Conservation (phyloP, 495 filamentous ascomycete species). For the Aspergillus haitiensis region DNA sequence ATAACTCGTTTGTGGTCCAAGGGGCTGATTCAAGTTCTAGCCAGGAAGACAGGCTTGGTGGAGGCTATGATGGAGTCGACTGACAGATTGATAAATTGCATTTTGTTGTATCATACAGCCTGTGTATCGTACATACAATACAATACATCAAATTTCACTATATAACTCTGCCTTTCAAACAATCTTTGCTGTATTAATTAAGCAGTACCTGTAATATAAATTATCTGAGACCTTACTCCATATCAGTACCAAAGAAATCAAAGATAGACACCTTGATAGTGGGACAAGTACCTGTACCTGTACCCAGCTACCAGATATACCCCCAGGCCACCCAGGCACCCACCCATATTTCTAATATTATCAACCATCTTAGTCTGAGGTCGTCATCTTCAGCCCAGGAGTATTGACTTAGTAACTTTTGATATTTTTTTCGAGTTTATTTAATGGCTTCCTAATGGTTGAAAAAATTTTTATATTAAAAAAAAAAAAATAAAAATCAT, state of each 20-base stretch:
- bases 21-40: constrained; percentile 29
- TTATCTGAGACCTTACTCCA: neutral
- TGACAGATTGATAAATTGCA: constrained; percentile 3
- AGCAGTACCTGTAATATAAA: neutral
- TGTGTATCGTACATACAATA: neutral
- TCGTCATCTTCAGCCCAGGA: neutral
- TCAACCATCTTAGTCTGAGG: neutral
- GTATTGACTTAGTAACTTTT: neutral
- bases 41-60: neutral
- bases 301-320: too few relatives aligned
- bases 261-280: neutral
- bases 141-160: neutral
- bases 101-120: neutral
- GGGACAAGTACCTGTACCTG: too few relatives aligned
- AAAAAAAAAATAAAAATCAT: too few relatives aligned
- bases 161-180: neutral
- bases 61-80: constrained; percentile 5
- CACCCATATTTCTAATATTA: too few relatives aligned
- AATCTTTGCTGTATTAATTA: neutral
- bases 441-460: too few relatives aligned
- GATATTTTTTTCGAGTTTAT: too few relatives aligned
- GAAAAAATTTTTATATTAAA: too few relatives aligned
- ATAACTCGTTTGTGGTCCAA: constrained; percentile 11
- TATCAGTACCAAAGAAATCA: neutral
- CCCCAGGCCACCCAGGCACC: too few relatives aligned